Percentiles rank a stretch among this genome's conserved stretches.
Conservation (phyloP, 2,329 filamentous ascomycete genomes). For the Diplodia mutila region DNA sequence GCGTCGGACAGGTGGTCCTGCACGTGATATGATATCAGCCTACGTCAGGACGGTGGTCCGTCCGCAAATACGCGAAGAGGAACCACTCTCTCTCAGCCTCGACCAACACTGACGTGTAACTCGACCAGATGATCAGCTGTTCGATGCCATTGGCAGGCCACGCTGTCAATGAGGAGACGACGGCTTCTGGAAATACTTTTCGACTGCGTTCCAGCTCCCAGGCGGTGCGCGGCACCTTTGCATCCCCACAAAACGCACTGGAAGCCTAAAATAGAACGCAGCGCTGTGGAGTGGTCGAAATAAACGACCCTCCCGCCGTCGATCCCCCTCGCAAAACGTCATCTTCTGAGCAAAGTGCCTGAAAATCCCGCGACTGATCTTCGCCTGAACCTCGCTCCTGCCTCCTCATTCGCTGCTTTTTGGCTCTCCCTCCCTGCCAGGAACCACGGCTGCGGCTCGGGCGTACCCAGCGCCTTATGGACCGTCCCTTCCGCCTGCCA, state of each 20-base stretch:
- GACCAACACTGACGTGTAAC: slow-evolving; percentile 2
- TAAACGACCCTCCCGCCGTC: not conserved
- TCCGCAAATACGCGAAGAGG: not conserved
- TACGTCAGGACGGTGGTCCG: slow-evolving; percentile 11
- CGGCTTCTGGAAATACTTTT: not conserved
- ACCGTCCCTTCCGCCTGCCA: not conserved
- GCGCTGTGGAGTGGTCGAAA: not conserved
- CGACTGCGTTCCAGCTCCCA: not conserved
- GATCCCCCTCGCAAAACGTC: slow-evolving; percentile 15
- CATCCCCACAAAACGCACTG: not conserved
- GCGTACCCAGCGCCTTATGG: not conserved
- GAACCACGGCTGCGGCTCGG: not conserved
- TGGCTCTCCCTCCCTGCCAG: not conserved
- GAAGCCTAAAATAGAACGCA: not conserved
- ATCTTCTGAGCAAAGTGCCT: slow-evolving; percentile 15
- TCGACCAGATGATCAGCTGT: not conserved
- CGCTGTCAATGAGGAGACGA: not conserved
- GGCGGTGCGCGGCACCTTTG: not conserved
- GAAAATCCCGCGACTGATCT: slow-evolving; percentile 16
- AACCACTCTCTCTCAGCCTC: slow-evolving; percentile 3
- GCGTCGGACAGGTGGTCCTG: not conserved
- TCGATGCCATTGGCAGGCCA: not conserved
- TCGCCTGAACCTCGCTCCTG: not conserved
- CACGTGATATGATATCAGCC: slow-evolving; percentile 24
- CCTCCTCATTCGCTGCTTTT: not conserved